Base-by-base conservation (phyloP, 805 yeast species). In the Metschnikowia lachancei region DNA sequence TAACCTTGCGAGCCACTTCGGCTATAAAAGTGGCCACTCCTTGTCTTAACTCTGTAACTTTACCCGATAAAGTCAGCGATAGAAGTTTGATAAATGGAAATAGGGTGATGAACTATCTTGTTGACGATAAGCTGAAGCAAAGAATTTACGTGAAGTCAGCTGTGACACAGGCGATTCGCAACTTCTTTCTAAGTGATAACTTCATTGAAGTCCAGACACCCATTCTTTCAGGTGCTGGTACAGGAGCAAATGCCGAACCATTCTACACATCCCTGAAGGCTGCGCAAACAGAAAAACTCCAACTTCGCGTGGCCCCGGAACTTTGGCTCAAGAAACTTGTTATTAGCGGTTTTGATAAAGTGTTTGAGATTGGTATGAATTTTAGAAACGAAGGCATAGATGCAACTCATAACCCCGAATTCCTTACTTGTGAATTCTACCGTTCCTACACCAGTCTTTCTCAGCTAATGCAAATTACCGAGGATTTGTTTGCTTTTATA, bases 331-430 rank as follows among this genome's bases (percentile, higher is more conserved):
- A 94, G 60, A 77, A 86, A 53, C 66, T 94, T 41, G 78, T 90
- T 2, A 81, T 92, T 29, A 76, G 87, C 7, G 99, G 99, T 1
- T 81, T 91, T 58, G 95, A 91, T 55, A 81, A 78, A 54, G 83
- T 94, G 2, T 94, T 80, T 64, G 98, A 94, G 59, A 79, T 94
- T 43, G 97, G 97, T 0, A 76, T 78, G 43, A 82, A 76, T 38
- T 94, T 91, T 64, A 74, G 99, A 57, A 94, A 94, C 59, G 99
- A 94, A 66, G 96, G 97, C 6, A 75, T 92, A 24, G 99, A 92
- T 62, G 74, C 85, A 1, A 87, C 96, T 0, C 99, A 92, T 63
- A 94, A 92, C 64, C 96, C 97, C 0, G 99, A 92, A 60, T 92
- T 91, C 62, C 84, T 96, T 1, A 80, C 89, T 2, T 82, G 96